Evolutionary conservation across 2,329 filamentous ascomycete genomes (phyloP).

Genomic region (Paramyrothecium roridum): DNA sequence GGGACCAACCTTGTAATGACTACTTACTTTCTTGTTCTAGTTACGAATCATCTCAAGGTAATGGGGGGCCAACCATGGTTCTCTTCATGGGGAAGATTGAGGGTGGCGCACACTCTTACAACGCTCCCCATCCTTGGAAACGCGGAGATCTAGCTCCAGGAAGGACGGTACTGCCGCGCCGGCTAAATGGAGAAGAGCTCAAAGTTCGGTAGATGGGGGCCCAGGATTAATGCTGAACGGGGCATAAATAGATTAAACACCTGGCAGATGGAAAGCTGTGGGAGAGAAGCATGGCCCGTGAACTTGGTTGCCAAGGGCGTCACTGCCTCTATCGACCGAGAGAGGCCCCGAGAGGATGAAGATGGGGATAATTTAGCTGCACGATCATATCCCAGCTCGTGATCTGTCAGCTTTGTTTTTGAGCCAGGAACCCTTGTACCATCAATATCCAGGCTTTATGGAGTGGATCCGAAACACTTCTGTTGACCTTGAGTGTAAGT

Average conservation of each 20-base stretch:
- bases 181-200: background rate
- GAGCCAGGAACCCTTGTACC: too few relatives aligned
- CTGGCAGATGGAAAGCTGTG: background rate
- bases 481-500: background rate
- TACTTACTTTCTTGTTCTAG: too few relatives aligned
- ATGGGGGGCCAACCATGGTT: too few relatives aligned
- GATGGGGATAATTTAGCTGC: background rate
- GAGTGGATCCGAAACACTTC: background rate
- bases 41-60: too few relatives aligned
- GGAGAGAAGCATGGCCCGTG: too few relatives aligned
- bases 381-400: too few relatives aligned
- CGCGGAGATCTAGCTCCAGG: background rate
- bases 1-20: too few relatives aligned
- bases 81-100: background rate
- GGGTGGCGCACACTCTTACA: background rate
- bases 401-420: too few relatives aligned
- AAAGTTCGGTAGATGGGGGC: background rate
- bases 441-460: background rate
- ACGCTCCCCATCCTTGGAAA: background rate
- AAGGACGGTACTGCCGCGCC: background rate
- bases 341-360: background rate
- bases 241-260: background rate
- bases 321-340: background rate
- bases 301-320: background rate
- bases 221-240: background rate